phyloP scores from a whole-genome alignment of 345 rosid species.

The Gossypium bickii region DNA sequence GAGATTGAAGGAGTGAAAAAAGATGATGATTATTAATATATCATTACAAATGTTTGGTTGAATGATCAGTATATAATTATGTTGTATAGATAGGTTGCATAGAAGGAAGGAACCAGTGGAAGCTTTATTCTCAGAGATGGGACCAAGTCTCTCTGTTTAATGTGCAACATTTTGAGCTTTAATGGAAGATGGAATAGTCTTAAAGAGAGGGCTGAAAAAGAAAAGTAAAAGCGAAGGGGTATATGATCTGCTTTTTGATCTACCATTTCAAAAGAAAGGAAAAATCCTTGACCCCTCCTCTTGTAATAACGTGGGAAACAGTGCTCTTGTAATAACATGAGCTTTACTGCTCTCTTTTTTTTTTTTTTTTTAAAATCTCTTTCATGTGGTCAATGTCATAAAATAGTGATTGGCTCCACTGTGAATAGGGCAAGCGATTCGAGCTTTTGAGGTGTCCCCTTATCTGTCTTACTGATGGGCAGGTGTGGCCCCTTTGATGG shows the following conservation, averaged over 20 bases:
- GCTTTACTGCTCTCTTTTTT: background rate
- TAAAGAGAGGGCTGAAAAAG: slow-evolving; percentile 57
- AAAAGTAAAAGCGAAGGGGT: slow-evolving; percentile 37
- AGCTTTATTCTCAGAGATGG: slow-evolving; percentile 30
- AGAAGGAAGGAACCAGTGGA: slow-evolving; percentile 39
- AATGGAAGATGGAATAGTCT: slow-evolving; percentile 58
- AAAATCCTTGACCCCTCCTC: slow-evolving; percentile 30
- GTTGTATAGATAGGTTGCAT: slow-evolving; percentile 27
- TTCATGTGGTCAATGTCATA: slow-evolving; percentile 20
- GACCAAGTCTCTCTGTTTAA: slow-evolving; percentile 32
- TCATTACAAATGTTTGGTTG: slow-evolving; percentile 52
- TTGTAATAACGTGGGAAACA: slow-evolving; percentile 45
- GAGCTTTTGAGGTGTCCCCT: slow-evolving; percentile 42
- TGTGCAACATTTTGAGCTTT: slow-evolving; percentile 35
- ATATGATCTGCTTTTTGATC: slow-evolving; percentile 33
- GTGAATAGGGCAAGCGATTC: slow-evolving; percentile 5
- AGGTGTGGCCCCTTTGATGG: slow-evolving; percentile 37
- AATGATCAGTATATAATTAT: slow-evolving; percentile 51
- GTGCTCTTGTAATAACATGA: slow-evolving; percentile 36
- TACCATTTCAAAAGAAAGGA: slow-evolving; percentile 35
- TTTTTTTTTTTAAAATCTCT: background rate
- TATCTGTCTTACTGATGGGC: slow-evolving; percentile 28
- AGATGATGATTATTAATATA: slow-evolving; percentile 52
- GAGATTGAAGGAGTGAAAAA: slow-evolving; percentile 33
- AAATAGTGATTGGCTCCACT: slow-evolving; percentile 26